Percentiles rank a stretch among this genome's conserved stretches.
These are phyloP conservation scores for Agarophyton chilense DNA, from an alignment of 23 red algal genomes.

Conservation along the genomic window DNA sequence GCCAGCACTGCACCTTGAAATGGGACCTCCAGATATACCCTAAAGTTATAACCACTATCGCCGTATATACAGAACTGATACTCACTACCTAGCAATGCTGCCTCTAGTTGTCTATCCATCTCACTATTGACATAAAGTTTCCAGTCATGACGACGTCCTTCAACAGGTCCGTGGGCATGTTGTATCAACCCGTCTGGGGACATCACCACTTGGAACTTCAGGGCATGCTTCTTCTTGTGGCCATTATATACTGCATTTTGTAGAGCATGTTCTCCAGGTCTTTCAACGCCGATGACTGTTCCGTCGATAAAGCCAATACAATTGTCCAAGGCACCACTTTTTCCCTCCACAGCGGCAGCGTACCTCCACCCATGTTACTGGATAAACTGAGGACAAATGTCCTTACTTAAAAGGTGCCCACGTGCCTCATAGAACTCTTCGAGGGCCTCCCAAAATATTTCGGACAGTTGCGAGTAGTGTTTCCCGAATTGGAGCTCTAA, in stretches of 20 bases:
- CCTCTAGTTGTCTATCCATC: no score
- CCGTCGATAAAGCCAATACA: conserved; percentile 3
- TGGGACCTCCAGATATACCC: no score
- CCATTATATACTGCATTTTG: neutral
- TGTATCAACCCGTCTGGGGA: neutral
- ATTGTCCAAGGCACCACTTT: neutral
- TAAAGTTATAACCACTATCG: no score
- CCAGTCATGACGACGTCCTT: conserved; percentile 19
- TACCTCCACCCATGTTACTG: neutral
- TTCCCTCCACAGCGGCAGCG: neutral
- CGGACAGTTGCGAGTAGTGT: conserved; percentile 6
- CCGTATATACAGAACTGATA: no score
- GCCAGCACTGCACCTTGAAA: no score
- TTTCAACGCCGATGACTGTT: neutral
- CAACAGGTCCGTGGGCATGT: neutral
- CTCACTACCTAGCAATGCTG: no score
- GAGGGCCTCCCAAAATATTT: conserved; percentile 35
- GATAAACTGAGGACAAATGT: no score
- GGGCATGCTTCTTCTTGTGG: neutral
- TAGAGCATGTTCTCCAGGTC: neutral
- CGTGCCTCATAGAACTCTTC: neutral
- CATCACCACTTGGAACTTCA: neutral
- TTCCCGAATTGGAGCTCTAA: neutral
- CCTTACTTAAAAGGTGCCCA: neutral
- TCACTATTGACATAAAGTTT: neutral